A percentile compares a stretch with the other conserved stretches of the same genome.
phyloP scores from a whole-genome alignment of 2,329 filamentous ascomycete species.

The Conoideocrella luteorostrata region DNA sequence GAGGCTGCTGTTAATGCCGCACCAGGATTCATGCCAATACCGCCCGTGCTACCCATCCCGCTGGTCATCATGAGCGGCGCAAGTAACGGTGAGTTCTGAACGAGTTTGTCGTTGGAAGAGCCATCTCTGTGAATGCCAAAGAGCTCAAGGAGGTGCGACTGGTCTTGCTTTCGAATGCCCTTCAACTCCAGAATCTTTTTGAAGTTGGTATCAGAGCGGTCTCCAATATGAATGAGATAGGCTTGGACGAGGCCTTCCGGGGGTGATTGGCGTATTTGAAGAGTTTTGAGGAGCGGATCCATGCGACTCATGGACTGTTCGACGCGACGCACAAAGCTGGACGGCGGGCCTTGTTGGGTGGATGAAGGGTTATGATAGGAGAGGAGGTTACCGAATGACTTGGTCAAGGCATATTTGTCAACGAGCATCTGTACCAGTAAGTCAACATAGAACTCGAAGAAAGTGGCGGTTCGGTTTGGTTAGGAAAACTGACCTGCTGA shows the following conservation, averaged over 20 bases:
- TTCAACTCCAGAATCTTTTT: conserved; percentile 94
- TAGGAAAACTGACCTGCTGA: conserved; percentile 60
- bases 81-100: conserved; percentile 63
- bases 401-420: conserved; percentile 86
- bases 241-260: conserved; percentile 93
- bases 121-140: conserved; percentile 77
- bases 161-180: conserved; percentile 79
- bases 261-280: conserved; percentile 87
- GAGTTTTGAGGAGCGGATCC: conserved; percentile 88
- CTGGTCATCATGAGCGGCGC: conserved; percentile 54
- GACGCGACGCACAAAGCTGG: conserved; percentile 78
- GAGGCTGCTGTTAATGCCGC: conserved; percentile 32
- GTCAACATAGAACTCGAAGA: background rate
- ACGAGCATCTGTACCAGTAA: conserved; percentile 67
- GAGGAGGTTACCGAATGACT: conserved; percentile 66
- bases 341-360: conserved; percentile 34
- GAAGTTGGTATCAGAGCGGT: conserved; percentile 92
- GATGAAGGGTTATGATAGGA: conserved; percentile 50
- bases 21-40: conserved; percentile 35
- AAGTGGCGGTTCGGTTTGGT: background rate
- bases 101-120: conserved; percentile 62
- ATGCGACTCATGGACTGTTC: conserved; percentile 78
- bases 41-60: conserved; percentile 26
- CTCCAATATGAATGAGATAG: conserved; percentile 93
- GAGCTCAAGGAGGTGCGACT: conserved; percentile 75